Evolutionary conservation across 2,329 filamentous ascomycete species (phyloP).

Genomic region (Epichloe festucae): DNA sequence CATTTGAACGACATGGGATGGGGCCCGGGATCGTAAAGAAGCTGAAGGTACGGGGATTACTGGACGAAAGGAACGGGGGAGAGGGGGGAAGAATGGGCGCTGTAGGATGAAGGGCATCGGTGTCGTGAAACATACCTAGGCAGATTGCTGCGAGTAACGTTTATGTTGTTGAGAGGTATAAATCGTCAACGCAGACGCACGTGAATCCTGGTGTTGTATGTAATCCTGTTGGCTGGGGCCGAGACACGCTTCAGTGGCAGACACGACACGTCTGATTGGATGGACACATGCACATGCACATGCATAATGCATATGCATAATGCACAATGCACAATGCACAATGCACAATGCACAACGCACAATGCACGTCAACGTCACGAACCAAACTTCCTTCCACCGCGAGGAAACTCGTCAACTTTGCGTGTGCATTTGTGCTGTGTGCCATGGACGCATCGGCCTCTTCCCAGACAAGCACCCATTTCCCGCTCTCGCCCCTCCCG

Average conservation of each 20-base stretch:
- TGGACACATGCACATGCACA: background rate
- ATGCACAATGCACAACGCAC: no score
- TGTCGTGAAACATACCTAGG: slow-evolving; percentile 6
- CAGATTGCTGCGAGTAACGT: slow-evolving; percentile 10
- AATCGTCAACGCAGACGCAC: background rate
- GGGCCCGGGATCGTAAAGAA: background rate
- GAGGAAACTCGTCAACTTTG: no score
- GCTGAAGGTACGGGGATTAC: background rate
- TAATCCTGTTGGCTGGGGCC: background rate
- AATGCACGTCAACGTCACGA: no score
- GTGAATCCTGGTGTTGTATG: background rate
- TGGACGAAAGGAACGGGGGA: background rate
- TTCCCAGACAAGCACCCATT: slow-evolving; percentile 34
- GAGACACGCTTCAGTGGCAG: background rate
- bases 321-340: no score
- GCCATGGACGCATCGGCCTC: background rate
- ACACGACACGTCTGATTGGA: background rate
- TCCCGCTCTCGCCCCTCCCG: slow-evolving; percentile 29
- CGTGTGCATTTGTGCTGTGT: background rate
- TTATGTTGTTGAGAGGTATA: background rate
- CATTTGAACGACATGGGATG: background rate
- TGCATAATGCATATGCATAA: no score
- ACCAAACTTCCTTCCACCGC: no score
- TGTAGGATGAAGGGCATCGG: background rate
- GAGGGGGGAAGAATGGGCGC: background rate